Percentiles rank a stretch among this genome's conserved stretches.
Evolutionary conservation across 1,284 basidiomycete genomes (phyloP).

Genomic region (Trichosporon asahii): DNA sequence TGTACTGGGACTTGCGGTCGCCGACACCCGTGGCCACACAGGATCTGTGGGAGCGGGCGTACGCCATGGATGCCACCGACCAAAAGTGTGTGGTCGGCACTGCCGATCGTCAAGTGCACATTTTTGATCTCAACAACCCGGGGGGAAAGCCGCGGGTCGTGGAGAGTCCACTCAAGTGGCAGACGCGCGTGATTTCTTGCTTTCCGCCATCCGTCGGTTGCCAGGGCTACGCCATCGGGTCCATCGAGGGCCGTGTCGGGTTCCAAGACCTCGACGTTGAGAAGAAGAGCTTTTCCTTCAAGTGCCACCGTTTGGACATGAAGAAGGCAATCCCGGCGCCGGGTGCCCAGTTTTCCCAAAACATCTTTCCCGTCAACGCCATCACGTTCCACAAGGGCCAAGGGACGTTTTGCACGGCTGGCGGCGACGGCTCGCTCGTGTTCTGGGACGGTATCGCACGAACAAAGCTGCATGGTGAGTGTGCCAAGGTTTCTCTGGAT

Average conservation of each 20-base stretch:
- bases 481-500: too few relatives aligned
- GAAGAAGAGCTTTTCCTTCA: slow-evolving; percentile 92
- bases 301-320: slow-evolving; percentile 81
- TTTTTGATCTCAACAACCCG: slow-evolving; percentile 77
- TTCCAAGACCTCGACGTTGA: slow-evolving; percentile 91
- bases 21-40: slow-evolving; percentile 71
- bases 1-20: slow-evolving; percentile 89
- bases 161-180: slow-evolving; percentile 84
- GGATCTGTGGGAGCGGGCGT: slow-evolving; percentile 81
- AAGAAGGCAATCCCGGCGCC: slow-evolving; percentile 36
- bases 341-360: slow-evolving; percentile 54
- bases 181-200: slow-evolving; percentile 84
- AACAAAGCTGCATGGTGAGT: slow-evolving; percentile 79
- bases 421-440: slow-evolving; percentile 55
- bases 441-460: slow-evolving; percentile 59
- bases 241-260: slow-evolving; percentile 90
- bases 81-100: slow-evolving; percentile 82
- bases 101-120: slow-evolving; percentile 69
- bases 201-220: slow-evolving; percentile 59
- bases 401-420: slow-evolving; percentile 91
- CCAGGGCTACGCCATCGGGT: slow-evolving; percentile 84
- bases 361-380: slow-evolving; percentile 88
- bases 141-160: slow-evolving; percentile 53
- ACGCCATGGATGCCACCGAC: slow-evolving; percentile 54
- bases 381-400: slow-evolving; percentile 87